These are phyloP conservation scores for Rhodosporidiobolus sp. DNA, from an alignment of 768 basidiomycete species.

Conservation along the genomic window DNA sequence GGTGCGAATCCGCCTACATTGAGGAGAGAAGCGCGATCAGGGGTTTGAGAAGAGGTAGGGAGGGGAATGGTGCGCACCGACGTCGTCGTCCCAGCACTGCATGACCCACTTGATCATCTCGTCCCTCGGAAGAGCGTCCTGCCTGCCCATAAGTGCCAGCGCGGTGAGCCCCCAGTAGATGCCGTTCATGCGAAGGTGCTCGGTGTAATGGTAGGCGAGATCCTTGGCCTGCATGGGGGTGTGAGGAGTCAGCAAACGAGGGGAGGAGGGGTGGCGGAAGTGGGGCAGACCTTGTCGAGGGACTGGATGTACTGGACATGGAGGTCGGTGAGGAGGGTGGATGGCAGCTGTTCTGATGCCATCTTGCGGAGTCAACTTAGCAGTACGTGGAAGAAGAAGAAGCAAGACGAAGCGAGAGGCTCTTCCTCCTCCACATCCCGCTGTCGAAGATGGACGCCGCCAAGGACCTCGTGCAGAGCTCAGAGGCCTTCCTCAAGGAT, in stretches of 20 bases:
- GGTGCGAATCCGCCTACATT: slow-evolving; percentile 88
- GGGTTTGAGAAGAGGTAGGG: background rate
- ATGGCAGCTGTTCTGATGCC: background rate
- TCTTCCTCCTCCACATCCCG: background rate
- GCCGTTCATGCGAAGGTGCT: slow-evolving; percentile 91
- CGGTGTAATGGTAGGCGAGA: slow-evolving; percentile 67
- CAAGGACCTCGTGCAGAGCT: slow-evolving; percentile 83
- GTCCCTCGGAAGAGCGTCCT: slow-evolving; percentile 73
- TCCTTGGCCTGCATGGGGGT: slow-evolving; percentile 21
- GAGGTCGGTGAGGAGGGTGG: slow-evolving; percentile 54
- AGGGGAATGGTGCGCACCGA: slow-evolving; percentile 55
- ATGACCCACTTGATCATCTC: slow-evolving; percentile 86
- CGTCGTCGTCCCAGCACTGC: slow-evolving; percentile 91
- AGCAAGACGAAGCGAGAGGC: background rate
- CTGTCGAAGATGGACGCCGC: slow-evolving; percentile 54
- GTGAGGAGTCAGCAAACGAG: background rate
- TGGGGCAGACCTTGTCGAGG: slow-evolving; percentile 60
- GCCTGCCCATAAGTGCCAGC: slow-evolving; percentile 70
- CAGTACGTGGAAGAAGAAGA: slow-evolving; percentile 55
- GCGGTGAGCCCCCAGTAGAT: slow-evolving; percentile 96
- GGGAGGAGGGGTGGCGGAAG: slow-evolving; percentile 10
- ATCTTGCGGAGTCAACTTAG: background rate
- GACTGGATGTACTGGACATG: slow-evolving; percentile 75
- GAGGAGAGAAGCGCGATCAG: background rate
- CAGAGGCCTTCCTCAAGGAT: slow-evolving; percentile 86